Base-by-base conservation (phyloP, 768 basidiomycete genomes). In the Suillus weaverae region DNA sequence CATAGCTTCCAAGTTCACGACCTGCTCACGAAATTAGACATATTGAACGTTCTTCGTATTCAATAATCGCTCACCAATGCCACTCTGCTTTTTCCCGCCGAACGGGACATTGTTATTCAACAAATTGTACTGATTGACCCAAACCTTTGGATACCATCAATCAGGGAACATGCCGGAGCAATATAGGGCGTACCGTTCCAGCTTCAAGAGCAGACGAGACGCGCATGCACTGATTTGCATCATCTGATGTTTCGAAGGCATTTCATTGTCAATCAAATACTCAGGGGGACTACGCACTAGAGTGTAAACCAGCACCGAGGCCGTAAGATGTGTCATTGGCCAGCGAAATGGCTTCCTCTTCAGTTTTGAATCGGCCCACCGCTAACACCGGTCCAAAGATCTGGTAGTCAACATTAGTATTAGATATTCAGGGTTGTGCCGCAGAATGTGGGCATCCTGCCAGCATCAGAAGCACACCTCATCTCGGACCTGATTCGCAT, bases 341-440 rank as follows among this genome's bases (percentile, higher is more conserved):
- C 18, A 94, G 77, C 48, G 80, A 72, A 68, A 98, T 87, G 4
- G 88, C 95, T 73, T 97, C 94, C 64, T 91, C 89, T 76, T 97
- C 96, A 8, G 90, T 89, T 68, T 85, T 86, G 80, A 98, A 98
- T 68, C 81, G 86, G 50, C 89, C 89, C 50, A 98, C 85, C 32
- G 87, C 84, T 46, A 96, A 84, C 3, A 99, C 96, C 33, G 97
- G 97, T 10, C 97, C 97, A 75, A 99, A 99, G 69, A 97, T 97
- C 89, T 96, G 65, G 38, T 5, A 22, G 39, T 67, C 14, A 60
- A 66, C 62, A 72, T 53, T 18, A 32, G 9, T 20, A 32, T 55
- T 66, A 63, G 50, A 48, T 5, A 46, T 22, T 39, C 56, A 41
- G 64, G 66, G 53, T 53, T 62, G 46, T 46, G 62, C 65, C 18